Evolutionary conservation across 1,284 basidiomycete species (phyloP).

Genomic region (Tranzscheliella williamsii): DNA sequence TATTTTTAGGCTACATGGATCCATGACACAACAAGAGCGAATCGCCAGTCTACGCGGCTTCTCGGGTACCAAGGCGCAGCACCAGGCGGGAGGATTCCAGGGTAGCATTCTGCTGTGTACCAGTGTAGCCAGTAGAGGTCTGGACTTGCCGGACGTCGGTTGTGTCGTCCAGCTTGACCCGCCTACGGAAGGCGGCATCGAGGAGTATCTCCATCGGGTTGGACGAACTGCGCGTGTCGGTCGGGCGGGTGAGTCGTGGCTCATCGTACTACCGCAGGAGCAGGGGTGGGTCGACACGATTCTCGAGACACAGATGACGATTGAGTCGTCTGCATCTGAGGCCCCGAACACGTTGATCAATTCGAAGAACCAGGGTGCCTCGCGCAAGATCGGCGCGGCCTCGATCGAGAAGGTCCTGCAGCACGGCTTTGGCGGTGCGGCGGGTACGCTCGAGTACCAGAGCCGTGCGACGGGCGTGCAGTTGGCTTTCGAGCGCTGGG

Average conservation of each 20-base stretch:
- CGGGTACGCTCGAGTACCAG: conserved; percentile 71
- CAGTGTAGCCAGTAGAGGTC: conserved; percentile 92
- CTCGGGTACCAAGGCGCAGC: conserved; percentile 60
- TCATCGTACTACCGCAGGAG: conserved; percentile 84
- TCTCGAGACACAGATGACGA: conserved; percentile 54
- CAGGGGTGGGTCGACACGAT: conserved; percentile 85
- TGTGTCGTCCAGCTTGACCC: conserved; percentile 96
- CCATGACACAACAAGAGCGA: conserved; percentile 79
- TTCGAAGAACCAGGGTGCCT: conserved; percentile 8
- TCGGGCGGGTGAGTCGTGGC: conserved; percentile 84
- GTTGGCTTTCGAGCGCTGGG: conserved; percentile 92
- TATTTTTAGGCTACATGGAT: conserved; percentile 92
- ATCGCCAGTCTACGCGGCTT: conserved; percentile 81
- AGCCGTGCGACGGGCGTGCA: conserved; percentile 93
- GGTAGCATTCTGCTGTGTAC: conserved; percentile 83
- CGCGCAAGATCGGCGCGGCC: conserved; percentile 17
- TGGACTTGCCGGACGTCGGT: conserved; percentile 93
- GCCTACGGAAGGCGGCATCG: conserved; percentile 93
- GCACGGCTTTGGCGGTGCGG: conserved; percentile 76
- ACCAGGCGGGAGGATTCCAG: conserved; percentile 10
- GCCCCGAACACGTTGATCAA: neutral
- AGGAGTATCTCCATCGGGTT: conserved; percentile 95
- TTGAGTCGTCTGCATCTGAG: conserved; percentile 4
- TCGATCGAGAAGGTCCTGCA: conserved; percentile 39
- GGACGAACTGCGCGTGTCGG: conserved; percentile 96